Base-by-base conservation (phyloP, 1,139 yeast species). In the Pichia norvegensis region DNA sequence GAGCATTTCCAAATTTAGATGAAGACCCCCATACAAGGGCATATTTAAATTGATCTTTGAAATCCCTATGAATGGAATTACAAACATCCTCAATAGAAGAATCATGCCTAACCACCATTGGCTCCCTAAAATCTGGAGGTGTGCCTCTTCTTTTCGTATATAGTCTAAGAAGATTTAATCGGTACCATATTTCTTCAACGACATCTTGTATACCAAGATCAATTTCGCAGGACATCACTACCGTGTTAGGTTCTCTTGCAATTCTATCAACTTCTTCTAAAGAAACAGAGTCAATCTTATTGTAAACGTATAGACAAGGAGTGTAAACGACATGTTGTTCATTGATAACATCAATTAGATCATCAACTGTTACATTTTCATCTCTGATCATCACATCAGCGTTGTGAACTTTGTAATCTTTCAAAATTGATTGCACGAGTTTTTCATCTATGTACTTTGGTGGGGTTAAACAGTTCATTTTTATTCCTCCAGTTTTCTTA, bases 11-110 rank as follows among this genome's bases (percentile, higher is more conserved):
- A 35, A 60, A 60, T 64, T 92, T 92, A 7, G 97, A 85, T 44
- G 95, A 83, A 1, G 90, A 81, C 0, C 98, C 98, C 97, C 97
- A 92, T 11, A 92, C 97, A 58, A 88, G 68, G 1, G 97, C 97
- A 63, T 88, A 87, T 62, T 88, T 85, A 70, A 92, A 92, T 61
- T 85, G 87, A 56, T 84, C 81, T 59, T 88, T 88, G 74, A 92
- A 85, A 56, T 90, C 97, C 57, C 95, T 75, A 63, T 92, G 98
- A 53, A 92, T 83, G 13, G 94, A 76, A 62, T 92, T 94, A 70
- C 98, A 92, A 25, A 92, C 88, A 56, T 82, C 88, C 55, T 82
- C 88, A 44, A 90, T 78, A 1, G 94, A 72, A 20, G 95, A 83
- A 49, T 81, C 74, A 49, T 73, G 75, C 57, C 97, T 74, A 10